A percentile compares a stretch with the other conserved stretches of the same genome.
These are phyloP conservation scores for Cercospora sp. DNA, from an alignment of 2,329 filamentous ascomycete species.

Conservation along the genomic window DNA sequence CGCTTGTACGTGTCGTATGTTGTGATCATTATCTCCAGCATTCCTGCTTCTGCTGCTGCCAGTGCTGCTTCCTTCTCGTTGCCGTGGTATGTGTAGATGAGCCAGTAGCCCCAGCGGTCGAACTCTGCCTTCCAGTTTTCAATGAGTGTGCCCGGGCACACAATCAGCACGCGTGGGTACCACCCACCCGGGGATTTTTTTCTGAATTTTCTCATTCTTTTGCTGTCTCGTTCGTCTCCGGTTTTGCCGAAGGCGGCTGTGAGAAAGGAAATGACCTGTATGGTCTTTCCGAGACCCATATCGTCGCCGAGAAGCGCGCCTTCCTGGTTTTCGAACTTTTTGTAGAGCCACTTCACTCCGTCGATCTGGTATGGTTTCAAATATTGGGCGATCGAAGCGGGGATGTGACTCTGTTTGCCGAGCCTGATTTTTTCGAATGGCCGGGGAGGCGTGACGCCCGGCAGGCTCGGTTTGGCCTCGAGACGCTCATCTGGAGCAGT, in stretches of 20 bases:
- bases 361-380: constrained; percentile 87
- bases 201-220: constrained; percentile 84
- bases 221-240: constrained; percentile 79
- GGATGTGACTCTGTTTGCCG: constrained; percentile 67
- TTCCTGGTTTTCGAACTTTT: constrained; percentile 85
- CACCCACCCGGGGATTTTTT: constrained; percentile 60
- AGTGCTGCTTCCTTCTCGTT: constrained; percentile 52
- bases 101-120: constrained; percentile 93
- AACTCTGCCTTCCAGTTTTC: constrained; percentile 90
- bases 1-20: constrained; percentile 86
- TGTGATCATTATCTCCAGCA: constrained; percentile 87
- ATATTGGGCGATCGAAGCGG: constrained; percentile 86
- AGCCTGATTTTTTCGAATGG: constrained; percentile 74
- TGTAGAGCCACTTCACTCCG: constrained; percentile 81
- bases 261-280: constrained; percentile 91
- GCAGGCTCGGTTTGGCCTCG: constrained; percentile 69
- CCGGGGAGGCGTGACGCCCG: constrained; percentile 60
- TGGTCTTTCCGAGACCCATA: constrained; percentile 96
- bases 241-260: constrained; percentile 93
- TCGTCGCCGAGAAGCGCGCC: constrained; percentile 92
- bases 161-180: constrained; percentile 82
- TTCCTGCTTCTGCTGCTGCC: constrained; percentile 67
- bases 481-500: constrained; percentile 65
- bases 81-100: constrained; percentile 79
- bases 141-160: constrained; percentile 86